Evolutionary conservation across 2,329 filamentous ascomycete genomes (phyloP).

Genomic region (Verticillium zaregamsianum): DNA sequence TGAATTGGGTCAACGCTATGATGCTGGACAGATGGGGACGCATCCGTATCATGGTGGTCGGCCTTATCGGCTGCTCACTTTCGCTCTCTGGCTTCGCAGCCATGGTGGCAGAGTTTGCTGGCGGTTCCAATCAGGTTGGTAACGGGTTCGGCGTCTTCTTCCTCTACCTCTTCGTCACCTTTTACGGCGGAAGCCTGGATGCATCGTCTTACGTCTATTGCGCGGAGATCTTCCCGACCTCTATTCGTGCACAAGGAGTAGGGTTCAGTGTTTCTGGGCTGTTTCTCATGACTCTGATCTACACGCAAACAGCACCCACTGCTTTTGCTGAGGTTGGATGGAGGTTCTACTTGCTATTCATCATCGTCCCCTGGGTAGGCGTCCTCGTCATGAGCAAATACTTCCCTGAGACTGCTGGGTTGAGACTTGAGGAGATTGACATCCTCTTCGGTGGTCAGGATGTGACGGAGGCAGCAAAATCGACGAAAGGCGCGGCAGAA

Average conservation of each 20-base stretch:
- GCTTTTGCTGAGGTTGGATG: conserved; percentile 6
- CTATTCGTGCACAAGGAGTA: conserved; percentile 8
- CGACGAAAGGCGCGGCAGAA: too few relatives aligned
- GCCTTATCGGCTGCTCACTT: background rate
- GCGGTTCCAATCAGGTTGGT: background rate
- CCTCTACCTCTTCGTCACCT: conserved; percentile 2
- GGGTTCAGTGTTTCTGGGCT: conserved; percentile 7
- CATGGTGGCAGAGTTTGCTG: background rate
- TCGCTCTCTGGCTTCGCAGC: conserved; percentile 1
- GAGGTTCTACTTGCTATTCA: conserved; percentile 6
- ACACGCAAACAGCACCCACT: conserved; percentile 4
- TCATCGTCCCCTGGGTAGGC: conserved; percentile 1
- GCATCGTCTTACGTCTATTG: conserved; percentile 12
- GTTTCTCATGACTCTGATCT: conserved; percentile 8
- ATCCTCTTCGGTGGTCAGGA: background rate
- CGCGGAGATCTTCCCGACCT: conserved; percentile 11
- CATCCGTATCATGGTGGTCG: background rate
- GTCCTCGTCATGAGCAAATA: background rate
- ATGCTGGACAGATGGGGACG: conserved; percentile 1
- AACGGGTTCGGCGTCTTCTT: conserved; percentile 2
- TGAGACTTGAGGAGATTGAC: background rate
- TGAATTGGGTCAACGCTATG: conserved; percentile 5
- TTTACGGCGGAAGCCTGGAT: conserved; percentile 4
- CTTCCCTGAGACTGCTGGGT: background rate
- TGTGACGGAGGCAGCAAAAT: background rate